Evolutionary conservation across 495 filamentous ascomycete species (phyloP).

Genomic region (Trypethelium eluteriae): DNA sequence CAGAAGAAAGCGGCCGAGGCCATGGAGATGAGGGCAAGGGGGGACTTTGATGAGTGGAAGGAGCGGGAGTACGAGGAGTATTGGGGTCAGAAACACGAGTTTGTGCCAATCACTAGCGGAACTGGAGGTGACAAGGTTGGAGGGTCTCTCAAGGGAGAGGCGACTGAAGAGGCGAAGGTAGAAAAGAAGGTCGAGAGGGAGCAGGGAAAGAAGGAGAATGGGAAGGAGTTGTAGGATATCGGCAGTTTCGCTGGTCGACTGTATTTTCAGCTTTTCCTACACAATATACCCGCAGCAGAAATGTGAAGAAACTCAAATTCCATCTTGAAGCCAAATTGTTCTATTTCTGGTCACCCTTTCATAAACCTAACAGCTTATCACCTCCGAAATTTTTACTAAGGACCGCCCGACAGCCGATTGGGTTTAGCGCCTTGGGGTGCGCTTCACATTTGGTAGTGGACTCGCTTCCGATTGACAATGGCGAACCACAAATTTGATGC

Average conservation of each 20-base stretch:
- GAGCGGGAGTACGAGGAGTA: conserved; percentile 57
- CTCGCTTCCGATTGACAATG: no score
- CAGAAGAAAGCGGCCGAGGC: conserved; percentile 55
- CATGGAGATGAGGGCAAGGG: conserved; percentile 51
- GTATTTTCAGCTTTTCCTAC: neutral
- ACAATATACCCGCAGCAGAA: neutral
- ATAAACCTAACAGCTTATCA: no score
- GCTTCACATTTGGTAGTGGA: no score
- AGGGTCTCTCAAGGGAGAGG: neutral
- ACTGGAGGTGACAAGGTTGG: neutral
- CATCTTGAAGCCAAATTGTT: no score
- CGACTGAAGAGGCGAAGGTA: conserved; percentile 7
- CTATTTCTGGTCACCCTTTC: no score
- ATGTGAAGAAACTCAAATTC: no score
- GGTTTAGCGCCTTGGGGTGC: no score
- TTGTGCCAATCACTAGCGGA: neutral
- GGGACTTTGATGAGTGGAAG: conserved; percentile 65
- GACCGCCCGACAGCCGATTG: no score
- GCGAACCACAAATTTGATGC: no score
- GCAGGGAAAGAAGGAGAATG: neutral
- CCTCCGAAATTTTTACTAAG: no score
- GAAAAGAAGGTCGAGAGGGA: neutral
- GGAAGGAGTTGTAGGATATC: neutral
- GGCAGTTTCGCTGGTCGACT: neutral
- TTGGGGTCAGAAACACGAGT: conserved; percentile 53